phyloP scores from a whole-genome alignment of 305 asterid genomes.

The Fraxinus dipetala region DNA sequence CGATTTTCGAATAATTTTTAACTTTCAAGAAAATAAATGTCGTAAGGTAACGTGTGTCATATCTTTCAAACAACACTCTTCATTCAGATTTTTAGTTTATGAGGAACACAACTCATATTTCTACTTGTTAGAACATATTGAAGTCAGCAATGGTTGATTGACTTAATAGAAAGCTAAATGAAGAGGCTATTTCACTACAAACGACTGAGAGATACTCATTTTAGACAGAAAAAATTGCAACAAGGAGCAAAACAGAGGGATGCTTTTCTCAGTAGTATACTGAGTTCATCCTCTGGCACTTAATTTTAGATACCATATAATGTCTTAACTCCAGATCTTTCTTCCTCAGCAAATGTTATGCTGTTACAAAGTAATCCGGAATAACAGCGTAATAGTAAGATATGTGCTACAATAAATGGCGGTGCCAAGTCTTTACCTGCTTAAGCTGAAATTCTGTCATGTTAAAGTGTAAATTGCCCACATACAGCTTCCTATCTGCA shows the following conservation, averaged over 20 bases:
- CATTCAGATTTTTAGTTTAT: not conserved
- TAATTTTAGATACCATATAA: not conserved
- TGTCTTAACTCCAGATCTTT: not conserved
- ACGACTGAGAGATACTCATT: not conserved
- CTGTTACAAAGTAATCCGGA: not conserved
- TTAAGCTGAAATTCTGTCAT: conserved; percentile 91
- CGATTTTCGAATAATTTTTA: not conserved
- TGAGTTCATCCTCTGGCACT: not conserved
- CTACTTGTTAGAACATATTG: not conserved
- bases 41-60: not conserved
- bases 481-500: conserved; percentile 84
- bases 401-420: conserved; percentile 5
- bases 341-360: not conserved
- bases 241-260: not conserved
- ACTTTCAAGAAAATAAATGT: not conserved
- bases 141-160: not conserved
- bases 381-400: not conserved
- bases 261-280: not conserved
- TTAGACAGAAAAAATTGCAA: not conserved
- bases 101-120: not conserved
- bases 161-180: not conserved
- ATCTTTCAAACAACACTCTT: not conserved
- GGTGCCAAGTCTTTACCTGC: conserved; percentile 48
- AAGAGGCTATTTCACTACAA: not conserved
- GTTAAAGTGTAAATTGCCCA: conserved; percentile 90